Conservation (phyloP, 495 filamentous ascomycete genomes). For the Tuber melanosporum region DNA sequence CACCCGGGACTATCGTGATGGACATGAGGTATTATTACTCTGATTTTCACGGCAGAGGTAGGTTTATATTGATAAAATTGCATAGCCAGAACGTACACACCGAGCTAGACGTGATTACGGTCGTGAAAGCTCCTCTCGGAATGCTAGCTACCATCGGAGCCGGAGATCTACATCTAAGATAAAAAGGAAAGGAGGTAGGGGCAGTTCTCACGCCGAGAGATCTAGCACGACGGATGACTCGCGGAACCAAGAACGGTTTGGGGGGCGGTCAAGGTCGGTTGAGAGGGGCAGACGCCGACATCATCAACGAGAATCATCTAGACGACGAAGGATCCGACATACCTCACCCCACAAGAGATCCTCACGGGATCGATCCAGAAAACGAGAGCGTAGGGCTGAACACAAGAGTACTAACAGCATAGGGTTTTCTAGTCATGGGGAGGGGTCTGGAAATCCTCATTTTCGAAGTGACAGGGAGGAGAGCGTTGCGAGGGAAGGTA, state of each 20-base stretch:
- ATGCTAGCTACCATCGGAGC: not conserved
- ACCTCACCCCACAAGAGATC: not conserved
- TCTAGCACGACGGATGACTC: not conserved
- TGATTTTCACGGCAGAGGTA: not conserved
- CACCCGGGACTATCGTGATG: slow-evolving; percentile 11
- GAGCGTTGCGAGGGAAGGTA: not conserved
- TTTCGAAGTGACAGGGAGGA: not conserved
- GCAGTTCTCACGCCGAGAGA: not conserved
- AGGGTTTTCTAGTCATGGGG: not conserved
- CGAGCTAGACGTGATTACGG: not conserved
- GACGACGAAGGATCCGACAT: not conserved
- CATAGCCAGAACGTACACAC: not conserved
- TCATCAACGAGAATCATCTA: not conserved
- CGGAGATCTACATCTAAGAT: not conserved
- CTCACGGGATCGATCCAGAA: not conserved
- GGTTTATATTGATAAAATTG: slow-evolving; percentile 5
- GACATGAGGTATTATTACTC: slow-evolving; percentile 20
- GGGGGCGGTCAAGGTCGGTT: not conserved
- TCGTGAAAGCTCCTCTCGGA: not conserved
- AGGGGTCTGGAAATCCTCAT: not conserved
- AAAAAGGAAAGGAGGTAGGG: not conserved
- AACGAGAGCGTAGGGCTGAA: not conserved
- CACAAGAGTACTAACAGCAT: not conserved
- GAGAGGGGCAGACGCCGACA: not conserved
- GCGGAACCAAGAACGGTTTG: not conserved